Conservation (phyloP, 2,329 filamentous ascomycete species). For the Juglanconis juglandina region DNA sequence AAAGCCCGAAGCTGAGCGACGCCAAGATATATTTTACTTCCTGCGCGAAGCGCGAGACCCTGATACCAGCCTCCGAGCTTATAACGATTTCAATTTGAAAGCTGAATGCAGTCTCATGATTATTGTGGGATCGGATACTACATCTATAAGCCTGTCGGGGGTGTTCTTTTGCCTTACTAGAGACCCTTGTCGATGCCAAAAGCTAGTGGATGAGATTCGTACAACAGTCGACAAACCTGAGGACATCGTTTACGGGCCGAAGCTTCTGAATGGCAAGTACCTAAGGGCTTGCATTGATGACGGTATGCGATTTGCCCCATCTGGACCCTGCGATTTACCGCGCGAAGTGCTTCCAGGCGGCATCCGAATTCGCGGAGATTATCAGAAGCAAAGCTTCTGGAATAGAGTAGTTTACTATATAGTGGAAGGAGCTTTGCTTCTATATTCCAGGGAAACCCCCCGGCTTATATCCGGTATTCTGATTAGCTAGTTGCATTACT, state of each 20-base stretch:
- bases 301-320: conserved; percentile 22
- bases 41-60: conserved; percentile 20
- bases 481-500: too few relatives aligned
- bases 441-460: too few relatives aligned
- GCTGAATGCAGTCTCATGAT: conserved; percentile 22
- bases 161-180: conserved; percentile 23
- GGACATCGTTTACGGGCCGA: conserved; percentile 21
- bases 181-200: conserved; percentile 6
- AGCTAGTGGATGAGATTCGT: conserved; percentile 19
- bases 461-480: too few relatives aligned
- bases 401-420: too few relatives aligned
- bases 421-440: too few relatives aligned
- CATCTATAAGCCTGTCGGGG: conserved; percentile 16
- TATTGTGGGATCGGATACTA: conserved; percentile 24
- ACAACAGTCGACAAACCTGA: conserved; percentile 16
- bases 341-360: conserved; percentile 24
- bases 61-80: conserved; percentile 15
- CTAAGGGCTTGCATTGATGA: conserved; percentile 26
- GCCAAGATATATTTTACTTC: conserved; percentile 25
- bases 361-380: conserved; percentile 17
- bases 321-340: conserved; percentile 18
- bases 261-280: conserved; percentile 21
- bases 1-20: conserved; percentile 18
- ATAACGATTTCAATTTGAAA: conserved; percentile 18
- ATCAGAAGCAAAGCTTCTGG: neutral